Evolutionary conservation across 495 filamentous ascomycete genomes (phyloP).

Genomic region (Penicillium bialowiezense): DNA sequence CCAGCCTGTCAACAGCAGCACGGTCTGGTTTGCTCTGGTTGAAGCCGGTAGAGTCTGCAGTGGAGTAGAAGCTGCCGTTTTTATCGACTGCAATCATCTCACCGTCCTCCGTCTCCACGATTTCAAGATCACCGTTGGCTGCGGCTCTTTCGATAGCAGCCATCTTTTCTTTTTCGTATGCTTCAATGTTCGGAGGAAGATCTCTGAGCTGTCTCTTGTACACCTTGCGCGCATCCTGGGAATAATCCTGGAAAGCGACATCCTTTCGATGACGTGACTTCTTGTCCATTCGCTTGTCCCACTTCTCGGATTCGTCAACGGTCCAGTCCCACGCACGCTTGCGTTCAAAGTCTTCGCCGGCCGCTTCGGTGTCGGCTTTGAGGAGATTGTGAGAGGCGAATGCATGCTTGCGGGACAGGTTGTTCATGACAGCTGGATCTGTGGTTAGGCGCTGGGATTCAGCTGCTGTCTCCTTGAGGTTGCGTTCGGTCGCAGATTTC

Average conservation of each 20-base stretch:
- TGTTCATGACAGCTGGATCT: constrained; percentile 68
- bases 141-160: constrained; percentile 81
- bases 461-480: constrained; percentile 77
- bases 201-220: constrained; percentile 89
- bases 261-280: constrained; percentile 79
- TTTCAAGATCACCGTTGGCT: constrained; percentile 73
- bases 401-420: constrained; percentile 74
- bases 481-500: constrained; percentile 72
- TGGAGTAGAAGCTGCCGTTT: constrained; percentile 84
- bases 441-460: constrained; percentile 77
- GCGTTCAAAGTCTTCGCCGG: constrained; percentile 90
- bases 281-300: constrained; percentile 87
- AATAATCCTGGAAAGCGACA: constrained; percentile 88
- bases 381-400: constrained; percentile 89
- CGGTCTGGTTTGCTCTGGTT: constrained; percentile 84
- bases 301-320: constrained; percentile 84
- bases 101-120: constrained; percentile 90
- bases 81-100: constrained; percentile 93
- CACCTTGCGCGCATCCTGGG: constrained; percentile 79
- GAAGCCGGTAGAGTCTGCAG: constrained; percentile 76
- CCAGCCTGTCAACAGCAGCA: constrained; percentile 85
- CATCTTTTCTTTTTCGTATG: constrained; percentile 81
- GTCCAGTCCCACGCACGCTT: constrained; percentile 99
- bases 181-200: constrained; percentile 66
- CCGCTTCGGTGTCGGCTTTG: constrained; percentile 82